Conservation (phyloP, 352 stramenopile species). For the Phytophthora quininea region DNA sequence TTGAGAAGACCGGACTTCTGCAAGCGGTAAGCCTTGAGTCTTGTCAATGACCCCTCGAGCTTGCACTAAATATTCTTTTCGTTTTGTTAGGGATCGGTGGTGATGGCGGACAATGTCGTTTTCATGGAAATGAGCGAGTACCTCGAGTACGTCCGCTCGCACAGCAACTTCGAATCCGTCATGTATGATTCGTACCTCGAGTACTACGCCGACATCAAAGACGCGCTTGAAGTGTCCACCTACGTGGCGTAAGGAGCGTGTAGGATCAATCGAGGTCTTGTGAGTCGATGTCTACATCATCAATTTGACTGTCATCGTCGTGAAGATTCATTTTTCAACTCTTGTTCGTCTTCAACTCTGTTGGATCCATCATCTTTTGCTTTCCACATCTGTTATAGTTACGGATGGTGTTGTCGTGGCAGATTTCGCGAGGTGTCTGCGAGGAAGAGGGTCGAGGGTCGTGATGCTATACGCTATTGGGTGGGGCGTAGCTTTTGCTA, state of each 20-base stretch:
- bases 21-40: constrained; percentile 21
- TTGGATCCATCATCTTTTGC: too few relatives aligned
- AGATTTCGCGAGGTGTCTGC: constrained; percentile 23
- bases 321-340: too few relatives aligned
- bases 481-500: constrained; percentile 37
- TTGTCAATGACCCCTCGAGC: too few relatives aligned
- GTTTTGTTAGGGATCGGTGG: constrained; percentile 32
- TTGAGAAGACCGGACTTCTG: constrained; percentile 38
- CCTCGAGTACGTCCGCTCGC: constrained; percentile 41
- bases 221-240: constrained; percentile 49
- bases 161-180: constrained; percentile 37
- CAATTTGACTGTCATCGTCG: background rate
- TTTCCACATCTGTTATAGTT: too few relatives aligned
- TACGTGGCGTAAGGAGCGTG: constrained; percentile 8
- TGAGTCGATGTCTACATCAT: background rate
- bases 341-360: too few relatives aligned
- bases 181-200: constrained; percentile 46
- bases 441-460: constrained; percentile 37
- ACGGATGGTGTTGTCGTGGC: background rate
- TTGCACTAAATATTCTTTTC: too few relatives aligned
- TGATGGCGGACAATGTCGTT: constrained; percentile 51
- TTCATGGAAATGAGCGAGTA: constrained; percentile 37
- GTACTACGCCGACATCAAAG: constrained; percentile 38
- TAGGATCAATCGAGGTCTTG: background rate
- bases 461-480: constrained; percentile 60